Conservation (phyloP, 192 early-diverging fungal species). For the Gamsiella multidivaricata region DNA sequence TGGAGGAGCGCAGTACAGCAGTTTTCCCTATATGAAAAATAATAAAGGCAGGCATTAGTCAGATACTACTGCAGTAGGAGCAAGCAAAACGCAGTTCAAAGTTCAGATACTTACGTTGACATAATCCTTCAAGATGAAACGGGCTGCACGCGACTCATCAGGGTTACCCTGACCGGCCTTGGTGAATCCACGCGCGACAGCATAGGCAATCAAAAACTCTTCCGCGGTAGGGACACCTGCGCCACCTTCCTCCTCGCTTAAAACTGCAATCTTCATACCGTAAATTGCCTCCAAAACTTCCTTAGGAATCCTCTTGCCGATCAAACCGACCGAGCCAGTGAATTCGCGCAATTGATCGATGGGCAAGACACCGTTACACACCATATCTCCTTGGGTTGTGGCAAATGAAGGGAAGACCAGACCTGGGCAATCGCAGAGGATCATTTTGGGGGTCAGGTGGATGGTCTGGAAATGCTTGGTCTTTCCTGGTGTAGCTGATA, state of each 20-base stretch:
- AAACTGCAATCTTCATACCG: slow-evolving; percentile 87
- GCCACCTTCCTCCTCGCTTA: slow-evolving; percentile 81
- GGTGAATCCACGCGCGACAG: slow-evolving; percentile 92
- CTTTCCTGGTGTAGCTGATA: slow-evolving; percentile 97
- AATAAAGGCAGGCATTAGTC: slow-evolving; percentile 3
- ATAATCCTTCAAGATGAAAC: slow-evolving; percentile 98
- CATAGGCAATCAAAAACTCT: slow-evolving; percentile 92
- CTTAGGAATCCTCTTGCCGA: slow-evolving; percentile 88
- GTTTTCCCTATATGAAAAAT: slow-evolving; percentile 75
- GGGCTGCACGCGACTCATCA: slow-evolving; percentile 96
- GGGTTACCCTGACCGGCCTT: slow-evolving; percentile 95
- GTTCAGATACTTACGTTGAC: slow-evolving; percentile 69
- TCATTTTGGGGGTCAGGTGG: slow-evolving; percentile 81
- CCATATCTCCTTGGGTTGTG: slow-evolving; percentile 98
- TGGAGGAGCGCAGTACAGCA: slow-evolving; percentile 91
- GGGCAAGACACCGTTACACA: slow-evolving; percentile 97
- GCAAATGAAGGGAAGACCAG: slow-evolving; percentile 99
- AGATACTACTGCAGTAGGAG: background rate
- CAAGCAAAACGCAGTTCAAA: background rate
- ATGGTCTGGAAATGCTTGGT: slow-evolving; percentile 99
- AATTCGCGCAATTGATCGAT: slow-evolving; percentile 98
- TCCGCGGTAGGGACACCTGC: slow-evolving; percentile 83
- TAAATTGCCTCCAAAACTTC: slow-evolving; percentile 90
- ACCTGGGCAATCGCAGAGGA: slow-evolving; percentile 99
- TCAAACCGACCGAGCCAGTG: slow-evolving; percentile 85